Evolutionary conservation across 306 rosid species (phyloP).

Genomic region (Trichosanthes cucumerina): DNA sequence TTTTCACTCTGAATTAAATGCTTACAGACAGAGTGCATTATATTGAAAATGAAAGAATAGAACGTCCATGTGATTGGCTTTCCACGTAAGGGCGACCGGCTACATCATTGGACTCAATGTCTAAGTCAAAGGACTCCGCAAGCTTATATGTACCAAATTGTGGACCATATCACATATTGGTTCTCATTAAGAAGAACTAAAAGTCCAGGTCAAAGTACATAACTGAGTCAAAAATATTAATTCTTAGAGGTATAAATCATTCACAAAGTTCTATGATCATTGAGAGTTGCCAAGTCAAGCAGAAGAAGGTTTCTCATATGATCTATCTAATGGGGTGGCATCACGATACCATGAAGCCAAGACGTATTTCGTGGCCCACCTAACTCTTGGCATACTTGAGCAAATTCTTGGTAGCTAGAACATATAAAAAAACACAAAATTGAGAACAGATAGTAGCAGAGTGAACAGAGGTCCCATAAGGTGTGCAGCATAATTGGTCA

Average conservation of each 20-base stretch:
- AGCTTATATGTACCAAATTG: background rate
- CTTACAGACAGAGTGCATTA: background rate
- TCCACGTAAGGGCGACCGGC: background rate
- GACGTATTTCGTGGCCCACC: background rate
- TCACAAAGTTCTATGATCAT: background rate
- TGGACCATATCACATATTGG: background rate
- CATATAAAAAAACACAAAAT: background rate
- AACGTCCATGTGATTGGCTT: conserved; percentile 1
- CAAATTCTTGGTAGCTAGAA: background rate
- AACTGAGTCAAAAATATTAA: background rate
- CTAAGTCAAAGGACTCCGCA: background rate
- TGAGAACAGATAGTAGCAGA: background rate
- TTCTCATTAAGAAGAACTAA: background rate
- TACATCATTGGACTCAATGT: background rate
- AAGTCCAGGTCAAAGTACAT: background rate
- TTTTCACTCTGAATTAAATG: conserved; percentile 1
- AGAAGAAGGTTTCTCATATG: no score
- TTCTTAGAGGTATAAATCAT: background rate
- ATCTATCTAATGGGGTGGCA: background rate
- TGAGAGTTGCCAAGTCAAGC: no score
- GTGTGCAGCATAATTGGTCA: background rate
- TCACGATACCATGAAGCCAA: background rate
- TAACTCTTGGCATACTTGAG: background rate
- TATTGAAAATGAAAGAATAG: background rate
- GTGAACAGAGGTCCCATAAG: background rate